Evolutionary conservation across 495 filamentous ascomycete genomes (phyloP), one percentile per base, ranked within the genome.

Genomic region (Daldinia caldariorum): DNA sequence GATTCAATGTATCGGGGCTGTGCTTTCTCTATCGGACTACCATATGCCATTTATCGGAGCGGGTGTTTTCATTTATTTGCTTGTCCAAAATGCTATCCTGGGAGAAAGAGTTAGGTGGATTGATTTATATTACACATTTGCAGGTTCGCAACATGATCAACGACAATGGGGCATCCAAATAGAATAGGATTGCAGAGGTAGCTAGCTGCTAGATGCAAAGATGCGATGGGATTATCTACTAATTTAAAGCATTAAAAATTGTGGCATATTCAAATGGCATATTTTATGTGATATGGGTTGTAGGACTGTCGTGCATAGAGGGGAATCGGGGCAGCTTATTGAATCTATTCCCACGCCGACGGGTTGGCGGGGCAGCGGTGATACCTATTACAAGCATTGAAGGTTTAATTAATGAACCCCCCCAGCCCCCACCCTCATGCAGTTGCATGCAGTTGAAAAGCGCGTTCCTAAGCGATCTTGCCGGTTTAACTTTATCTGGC

Each of bases 161-260:
- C 18, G 22, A n/a, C 4, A 47, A 10, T 47, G 20, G 43, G 43
- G 43, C 7, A 32, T 35, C 9, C 34, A 7, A 5, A 35, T 35
- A 35, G 34, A 35, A 20, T 16, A 14, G 29, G 10, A 53, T 22
- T 32, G n/a, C 1, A 5, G 12, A 53, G 5, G 43, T 51, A 51
- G 61, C 22, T 56, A 34, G 50, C 9, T 4, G 61, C 22, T 56
- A 34, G 50, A 16, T 4, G n/a, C 26, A 13, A 53, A 53, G 10
- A 32, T 32, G 29, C 14, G 29, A 32, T 8, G 49, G 13, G 43
- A 9, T 47, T 22, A 5, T 20, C 20, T 2, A 47, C 22, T 22
- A 7, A 32, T 14, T 31, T 9, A 10, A 32, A 31, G 14, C 26
- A 32, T 4, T 32, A 32, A 6, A 53, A 14, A 6, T 5, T 32